Percentiles rank a stretch among this genome's conserved stretches.
Evolutionary conservation across 164 flowering plant species (phyloP).

Genomic region (Tinospora cordifolia): DNA sequence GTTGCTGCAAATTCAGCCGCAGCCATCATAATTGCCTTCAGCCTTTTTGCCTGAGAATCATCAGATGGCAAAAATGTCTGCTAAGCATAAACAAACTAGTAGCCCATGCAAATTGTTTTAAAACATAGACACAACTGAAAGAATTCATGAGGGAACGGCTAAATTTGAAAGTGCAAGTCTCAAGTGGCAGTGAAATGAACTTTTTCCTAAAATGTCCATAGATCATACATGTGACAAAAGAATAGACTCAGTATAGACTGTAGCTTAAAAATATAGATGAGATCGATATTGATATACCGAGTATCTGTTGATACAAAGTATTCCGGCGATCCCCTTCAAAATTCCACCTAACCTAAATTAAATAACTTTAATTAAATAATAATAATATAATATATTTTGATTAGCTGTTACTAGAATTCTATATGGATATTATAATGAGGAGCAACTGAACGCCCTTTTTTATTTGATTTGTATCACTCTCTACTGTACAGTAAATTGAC

Average conservation of each 20-base stretch:
- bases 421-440: too few species aligned
- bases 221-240: neutral
- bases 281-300: too few species aligned
- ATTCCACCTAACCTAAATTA: too few species aligned
- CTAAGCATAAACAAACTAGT: neutral
- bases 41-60: conserved; percentile 59
- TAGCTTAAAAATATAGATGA: neutral
- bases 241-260: neutral
- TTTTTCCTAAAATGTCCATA: neutral
- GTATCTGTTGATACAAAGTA: too few species aligned
- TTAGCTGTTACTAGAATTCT: too few species aligned
- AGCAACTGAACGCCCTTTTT: too few species aligned
- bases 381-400: too few species aligned
- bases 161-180: neutral
- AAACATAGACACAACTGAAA: neutral
- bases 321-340: too few species aligned
- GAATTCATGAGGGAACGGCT: neutral
- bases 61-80: neutral
- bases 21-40: conserved; percentile 92
- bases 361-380: too few species aligned
- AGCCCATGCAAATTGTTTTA: neutral
- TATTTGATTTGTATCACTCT: too few species aligned
- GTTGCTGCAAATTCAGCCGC: conserved; percentile 84
- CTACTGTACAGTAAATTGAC: too few species aligned
- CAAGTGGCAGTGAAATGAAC: neutral